phyloP scores from a whole-genome alignment of 495 filamentous ascomycete genomes.

The Staphylotrichum longicolle region DNA sequence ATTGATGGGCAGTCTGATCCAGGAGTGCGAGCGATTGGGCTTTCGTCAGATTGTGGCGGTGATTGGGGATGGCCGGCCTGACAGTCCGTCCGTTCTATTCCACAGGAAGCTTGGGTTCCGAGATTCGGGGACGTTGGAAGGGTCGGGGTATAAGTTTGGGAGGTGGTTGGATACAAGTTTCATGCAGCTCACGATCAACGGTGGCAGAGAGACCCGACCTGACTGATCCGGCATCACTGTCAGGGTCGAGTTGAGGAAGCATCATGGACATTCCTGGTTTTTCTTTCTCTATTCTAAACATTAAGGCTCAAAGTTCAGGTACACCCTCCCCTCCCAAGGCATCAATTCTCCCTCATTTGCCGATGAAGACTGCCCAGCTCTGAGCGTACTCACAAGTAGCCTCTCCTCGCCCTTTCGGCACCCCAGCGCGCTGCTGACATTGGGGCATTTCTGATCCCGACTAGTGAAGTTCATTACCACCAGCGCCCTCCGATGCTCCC shows the following conservation, averaged over 20 bases:
- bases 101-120: slow-evolving; percentile 10
- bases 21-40: slow-evolving; percentile 4
- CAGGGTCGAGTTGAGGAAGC: no score
- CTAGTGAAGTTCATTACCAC: slow-evolving; percentile 27
- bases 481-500: slow-evolving; percentile 13
- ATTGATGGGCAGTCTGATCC: slow-evolving; percentile 7
- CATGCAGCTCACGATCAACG: slow-evolving; percentile 10
- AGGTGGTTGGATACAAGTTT: slow-evolving; percentile 15
- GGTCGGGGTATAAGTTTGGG: slow-evolving; percentile 15
- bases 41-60: slow-evolving; percentile 13
- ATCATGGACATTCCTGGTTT: no score
- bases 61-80: slow-evolving; percentile 3
- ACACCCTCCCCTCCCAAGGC: slow-evolving; percentile 27
- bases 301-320: slow-evolving; percentile 11
- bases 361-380: neutral
- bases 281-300: neutral
- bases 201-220: neutral
- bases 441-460: slow-evolving; percentile 8
- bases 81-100: neutral
- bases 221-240: neutral
- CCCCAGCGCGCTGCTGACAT: neutral
- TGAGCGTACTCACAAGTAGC: slow-evolving; percentile 12
- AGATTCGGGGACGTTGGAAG: neutral
- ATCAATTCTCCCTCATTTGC: neutral
- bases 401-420: slow-evolving; percentile 6